Percentiles rank a stretch among this genome's conserved stretches.
Evolutionary conservation across 2,329 filamentous ascomycete species (phyloP).

Genomic region (Byssoonygena ceratinophila): DNA sequence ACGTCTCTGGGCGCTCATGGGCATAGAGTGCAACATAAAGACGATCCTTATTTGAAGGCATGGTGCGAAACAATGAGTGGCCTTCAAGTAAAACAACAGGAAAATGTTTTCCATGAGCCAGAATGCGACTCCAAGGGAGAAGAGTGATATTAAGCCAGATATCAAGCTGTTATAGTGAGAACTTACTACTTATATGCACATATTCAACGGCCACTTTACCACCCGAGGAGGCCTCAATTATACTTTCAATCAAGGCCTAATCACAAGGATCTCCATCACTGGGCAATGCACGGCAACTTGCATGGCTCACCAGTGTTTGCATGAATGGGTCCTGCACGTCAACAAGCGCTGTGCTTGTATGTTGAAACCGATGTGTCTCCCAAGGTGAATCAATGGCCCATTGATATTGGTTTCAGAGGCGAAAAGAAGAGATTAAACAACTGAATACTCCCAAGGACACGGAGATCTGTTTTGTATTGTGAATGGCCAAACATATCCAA

Average conservation of each 20-base stretch:
- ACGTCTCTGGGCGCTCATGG: conserved; percentile 17
- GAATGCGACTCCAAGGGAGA: background rate
- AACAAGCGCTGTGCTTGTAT: background rate
- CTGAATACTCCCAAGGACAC: background rate
- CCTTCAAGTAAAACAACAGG: background rate
- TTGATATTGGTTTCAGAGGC: background rate
- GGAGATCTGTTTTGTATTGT: background rate
- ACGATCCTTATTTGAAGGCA: conserved; percentile 19
- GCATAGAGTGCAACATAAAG: conserved; percentile 29
- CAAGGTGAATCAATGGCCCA: background rate
- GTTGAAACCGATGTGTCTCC: background rate
- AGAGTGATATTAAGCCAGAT: background rate
- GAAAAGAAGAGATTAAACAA: background rate
- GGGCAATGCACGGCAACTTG: background rate
- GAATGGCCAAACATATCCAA: background rate
- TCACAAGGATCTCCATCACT: background rate
- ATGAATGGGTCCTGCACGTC: too few relatives aligned
- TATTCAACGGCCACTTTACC: background rate
- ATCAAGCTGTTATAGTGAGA: background rate
- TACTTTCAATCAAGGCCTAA: background rate
- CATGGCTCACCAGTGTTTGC: background rate
- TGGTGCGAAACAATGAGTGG: background rate
- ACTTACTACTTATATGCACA: background rate
- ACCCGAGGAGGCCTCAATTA: background rate
- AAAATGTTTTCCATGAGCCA: background rate